phyloP scores from a whole-genome alignment of 1,284 basidiomycete genomes.

The Xerocomus minutiporus region DNA sequence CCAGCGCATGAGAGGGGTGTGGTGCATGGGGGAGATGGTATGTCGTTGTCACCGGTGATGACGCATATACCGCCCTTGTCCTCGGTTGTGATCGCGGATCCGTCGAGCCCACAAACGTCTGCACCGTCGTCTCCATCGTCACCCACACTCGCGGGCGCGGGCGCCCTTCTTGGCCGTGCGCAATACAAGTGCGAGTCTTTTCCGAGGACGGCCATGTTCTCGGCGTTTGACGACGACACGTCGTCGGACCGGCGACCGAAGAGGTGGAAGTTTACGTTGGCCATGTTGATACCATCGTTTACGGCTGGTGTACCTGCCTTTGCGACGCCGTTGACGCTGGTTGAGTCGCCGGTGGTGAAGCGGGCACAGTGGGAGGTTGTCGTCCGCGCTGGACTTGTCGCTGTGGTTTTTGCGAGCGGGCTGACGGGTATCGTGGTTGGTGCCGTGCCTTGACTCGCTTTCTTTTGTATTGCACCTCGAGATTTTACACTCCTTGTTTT shows the following conservation, averaged over 20 bases:
- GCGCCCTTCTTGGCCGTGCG: conserved; percentile 19
- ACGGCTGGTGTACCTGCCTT: conserved; percentile 62
- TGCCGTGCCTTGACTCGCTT: conserved; percentile 15
- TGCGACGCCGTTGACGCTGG: conserved; percentile 58
- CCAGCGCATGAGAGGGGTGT: conserved; percentile 6
- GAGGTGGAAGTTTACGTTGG: not conserved
- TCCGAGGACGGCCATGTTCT: not conserved
- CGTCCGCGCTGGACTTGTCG: conserved; percentile 39
- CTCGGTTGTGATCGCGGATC: not conserved
- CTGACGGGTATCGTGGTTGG: conserved; percentile 21
- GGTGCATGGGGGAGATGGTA: not conserved
- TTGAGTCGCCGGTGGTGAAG: conserved; percentile 64
- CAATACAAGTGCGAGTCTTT: conserved; percentile 30
- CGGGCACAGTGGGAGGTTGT: conserved; percentile 76
- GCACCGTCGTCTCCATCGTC: conserved; percentile 1
- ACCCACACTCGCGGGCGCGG: conserved; percentile 3
- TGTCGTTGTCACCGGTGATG: not conserved
- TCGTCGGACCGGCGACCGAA: not conserved
- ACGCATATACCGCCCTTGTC: not conserved
- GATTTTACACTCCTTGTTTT: not conserved
- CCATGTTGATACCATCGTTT: conserved; percentile 44
- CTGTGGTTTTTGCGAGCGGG: conserved; percentile 20
- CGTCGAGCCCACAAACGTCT: not conserved
- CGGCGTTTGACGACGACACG: not conserved
- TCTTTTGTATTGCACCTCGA: not conserved